These are phyloP conservation scores for Parmelia sp. DNA, from an alignment of 495 filamentous ascomycete species.

Conservation along the genomic window DNA sequence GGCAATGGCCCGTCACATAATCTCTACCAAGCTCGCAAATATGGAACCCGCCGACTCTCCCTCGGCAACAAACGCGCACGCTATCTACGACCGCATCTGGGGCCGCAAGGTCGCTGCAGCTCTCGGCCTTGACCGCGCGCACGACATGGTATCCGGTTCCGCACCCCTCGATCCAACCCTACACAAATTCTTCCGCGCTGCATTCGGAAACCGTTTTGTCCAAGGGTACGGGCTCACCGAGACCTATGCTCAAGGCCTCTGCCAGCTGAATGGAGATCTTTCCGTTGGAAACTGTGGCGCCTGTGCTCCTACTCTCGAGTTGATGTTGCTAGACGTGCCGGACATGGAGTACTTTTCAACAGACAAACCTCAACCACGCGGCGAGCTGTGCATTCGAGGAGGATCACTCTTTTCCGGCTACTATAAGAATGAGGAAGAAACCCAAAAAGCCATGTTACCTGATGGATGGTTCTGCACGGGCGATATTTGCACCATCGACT, in stretches of 20 bases:
- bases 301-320: constrained; percentile 59
- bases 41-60: constrained; percentile 62
- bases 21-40: constrained; percentile 71
- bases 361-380: constrained; percentile 88
- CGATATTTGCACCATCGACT: constrained; percentile 80
- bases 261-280: constrained; percentile 64
- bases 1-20: constrained; percentile 68
- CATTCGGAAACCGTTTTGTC: constrained; percentile 68
- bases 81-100: constrained; percentile 89
- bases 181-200: constrained; percentile 80
- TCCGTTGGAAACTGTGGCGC: constrained; percentile 76
- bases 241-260: constrained; percentile 73
- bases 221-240: constrained; percentile 96
- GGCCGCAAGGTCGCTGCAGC: constrained; percentile 77
- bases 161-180: constrained; percentile 85
- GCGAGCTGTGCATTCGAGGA: constrained; percentile 81
- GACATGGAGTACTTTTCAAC: constrained; percentile 91
- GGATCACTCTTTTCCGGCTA: constrained; percentile 75
- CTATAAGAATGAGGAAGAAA: constrained; percentile 82
- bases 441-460: constrained; percentile 67
- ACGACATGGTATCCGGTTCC: constrained; percentile 76
- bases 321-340: constrained; percentile 78
- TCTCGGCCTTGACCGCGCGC: constrained; percentile 69
- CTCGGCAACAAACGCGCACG: constrained; percentile 72
- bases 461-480: constrained; percentile 98